These are phyloP conservation scores for Rhypophila decipiens DNA, from an alignment of 495 filamentous ascomycete genomes.

Conservation along the genomic window DNA sequence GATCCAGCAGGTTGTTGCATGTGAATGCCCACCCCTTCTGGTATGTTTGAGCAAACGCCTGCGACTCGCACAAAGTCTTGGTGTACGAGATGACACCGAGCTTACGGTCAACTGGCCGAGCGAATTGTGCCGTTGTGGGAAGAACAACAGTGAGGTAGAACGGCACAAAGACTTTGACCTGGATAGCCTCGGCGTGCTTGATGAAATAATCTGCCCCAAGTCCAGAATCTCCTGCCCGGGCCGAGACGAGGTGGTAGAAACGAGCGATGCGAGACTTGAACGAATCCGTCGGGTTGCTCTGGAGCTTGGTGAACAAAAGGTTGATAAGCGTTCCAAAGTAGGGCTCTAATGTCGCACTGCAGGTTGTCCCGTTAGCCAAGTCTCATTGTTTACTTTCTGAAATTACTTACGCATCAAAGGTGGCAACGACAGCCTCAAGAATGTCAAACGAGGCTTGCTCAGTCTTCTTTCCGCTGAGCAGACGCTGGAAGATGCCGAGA, in stretches of 20 bases:
- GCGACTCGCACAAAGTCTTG: slow-evolving; percentile 77
- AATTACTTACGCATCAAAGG: slow-evolving; percentile 59
- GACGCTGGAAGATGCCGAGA: slow-evolving; percentile 86
- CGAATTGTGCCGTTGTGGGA: slow-evolving; percentile 80
- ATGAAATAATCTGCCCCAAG: slow-evolving; percentile 88
- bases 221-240: slow-evolving; percentile 61
- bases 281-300: slow-evolving; percentile 66
- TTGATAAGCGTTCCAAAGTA: slow-evolving; percentile 77
- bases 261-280: slow-evolving; percentile 77
- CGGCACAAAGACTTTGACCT: slow-evolving; percentile 70
- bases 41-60: slow-evolving; percentile 66
- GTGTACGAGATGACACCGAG: slow-evolving; percentile 86
- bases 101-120: slow-evolving; percentile 83
- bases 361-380: too few species aligned
- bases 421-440: slow-evolving; percentile 67
- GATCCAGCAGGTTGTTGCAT: slow-evolving; percentile 74
- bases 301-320: slow-evolving; percentile 76
- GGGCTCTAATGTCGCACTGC: slow-evolving; percentile 56
- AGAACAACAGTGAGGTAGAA: slow-evolving; percentile 82
- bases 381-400: slow-evolving; percentile 41
- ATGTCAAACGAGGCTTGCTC: slow-evolving; percentile 85
- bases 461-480: slow-evolving; percentile 64
- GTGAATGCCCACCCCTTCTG: slow-evolving; percentile 88
- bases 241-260: slow-evolving; percentile 86
- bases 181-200: slow-evolving; percentile 69